Evolutionary conservation across 1,284 basidiomycete genomes (phyloP).

Genomic region (Golubevia sp.): DNA sequence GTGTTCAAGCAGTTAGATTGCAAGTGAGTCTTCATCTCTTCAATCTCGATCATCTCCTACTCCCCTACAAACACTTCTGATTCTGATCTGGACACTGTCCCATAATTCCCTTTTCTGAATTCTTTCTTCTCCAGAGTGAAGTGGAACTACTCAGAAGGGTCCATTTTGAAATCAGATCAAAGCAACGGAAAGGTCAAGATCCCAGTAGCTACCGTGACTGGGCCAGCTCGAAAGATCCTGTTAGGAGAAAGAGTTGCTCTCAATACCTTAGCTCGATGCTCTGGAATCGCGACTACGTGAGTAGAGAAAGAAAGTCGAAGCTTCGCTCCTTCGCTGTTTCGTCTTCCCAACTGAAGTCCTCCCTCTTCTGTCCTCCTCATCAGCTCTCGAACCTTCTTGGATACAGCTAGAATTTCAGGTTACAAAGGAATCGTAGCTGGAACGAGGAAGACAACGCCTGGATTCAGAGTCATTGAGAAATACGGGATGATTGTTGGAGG

Average conservation of each 20-base stretch:
- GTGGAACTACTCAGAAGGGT: slow-evolving; percentile 89
- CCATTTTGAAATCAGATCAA: slow-evolving; percentile 62
- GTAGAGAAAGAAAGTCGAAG: slow-evolving; percentile 30
- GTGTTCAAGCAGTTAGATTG: slow-evolving; percentile 88
- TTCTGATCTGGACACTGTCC: background rate
- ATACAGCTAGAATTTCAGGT: slow-evolving; percentile 77
- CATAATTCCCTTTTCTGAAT: background rate
- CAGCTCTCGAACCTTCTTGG: slow-evolving; percentile 79
- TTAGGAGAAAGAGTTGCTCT: slow-evolving; percentile 92
- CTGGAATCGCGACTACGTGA: slow-evolving; percentile 92
- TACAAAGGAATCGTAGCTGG: slow-evolving; percentile 91
- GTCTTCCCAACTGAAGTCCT: too few species aligned
- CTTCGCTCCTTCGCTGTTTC: background rate
- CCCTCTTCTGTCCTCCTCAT: slow-evolving; percentile 15
- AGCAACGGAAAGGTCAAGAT: slow-evolving; percentile 67
- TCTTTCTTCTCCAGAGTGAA: slow-evolving; percentile 70
- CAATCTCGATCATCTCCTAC: background rate
- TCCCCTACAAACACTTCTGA: background rate
- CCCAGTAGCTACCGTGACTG: slow-evolving; percentile 82
- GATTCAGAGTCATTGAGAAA: slow-evolving; percentile 95
- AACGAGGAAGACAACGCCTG: slow-evolving; percentile 97
- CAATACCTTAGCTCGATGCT: slow-evolving; percentile 91
- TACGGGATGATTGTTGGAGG: slow-evolving; percentile 99
- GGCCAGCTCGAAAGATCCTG: slow-evolving; percentile 84
- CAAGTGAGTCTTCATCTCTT: slow-evolving; percentile 69